Base-by-base conservation (phyloP, 1,139 yeast genomes). In the Suhomyces guaymorum region DNA sequence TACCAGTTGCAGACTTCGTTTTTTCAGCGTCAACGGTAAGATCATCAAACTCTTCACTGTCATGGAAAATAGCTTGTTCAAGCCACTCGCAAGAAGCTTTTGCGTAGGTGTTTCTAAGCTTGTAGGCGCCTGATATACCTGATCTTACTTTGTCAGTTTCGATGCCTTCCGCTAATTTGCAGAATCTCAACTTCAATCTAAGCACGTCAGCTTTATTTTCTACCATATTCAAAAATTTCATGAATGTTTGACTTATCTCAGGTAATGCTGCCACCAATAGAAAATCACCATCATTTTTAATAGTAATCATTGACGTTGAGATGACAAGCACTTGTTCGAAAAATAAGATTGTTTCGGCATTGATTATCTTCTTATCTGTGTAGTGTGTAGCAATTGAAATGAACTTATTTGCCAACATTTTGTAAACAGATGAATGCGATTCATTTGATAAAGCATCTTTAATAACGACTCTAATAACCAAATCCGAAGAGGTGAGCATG, bases 31-130 rank as follows among this genome's bases (percentile, higher is more conserved):
- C 19, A 6, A 7, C n/a, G 6, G 7, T 12, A 18, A 28, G 28
- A 7, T 26, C 17, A 5, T 32, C 33, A 5, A 34, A 14, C 3
- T 16, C 28, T 10, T 28, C 35, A 5, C 16, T 8, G n/a, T 39
- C 43, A 20, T 46, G 58, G 43, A 67, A 63, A 8, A 72, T 70
- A 0, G 87, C 74, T 31, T 65, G 64, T 41, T 81, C 89, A 36
- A 87, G 69, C 90, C 94, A 86, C 28, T 75, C 82, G 13, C 80
- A 73, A 5, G 77, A 72, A 7, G 73, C 56, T 44, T 78, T 73
- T 4, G 88, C 77, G 59, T 78, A 75, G 29, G 61, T 61, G 52
- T 84, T 86, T 47, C 92, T 75, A 11, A 75, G 46, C 33, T 66
- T 66, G 44, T 71, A 71, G 24, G 82, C 84, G 27, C 90, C 88